Evolutionary conservation across 768 basidiomycete species (phyloP).

Genomic region (Gyrodon lividus): DNA sequence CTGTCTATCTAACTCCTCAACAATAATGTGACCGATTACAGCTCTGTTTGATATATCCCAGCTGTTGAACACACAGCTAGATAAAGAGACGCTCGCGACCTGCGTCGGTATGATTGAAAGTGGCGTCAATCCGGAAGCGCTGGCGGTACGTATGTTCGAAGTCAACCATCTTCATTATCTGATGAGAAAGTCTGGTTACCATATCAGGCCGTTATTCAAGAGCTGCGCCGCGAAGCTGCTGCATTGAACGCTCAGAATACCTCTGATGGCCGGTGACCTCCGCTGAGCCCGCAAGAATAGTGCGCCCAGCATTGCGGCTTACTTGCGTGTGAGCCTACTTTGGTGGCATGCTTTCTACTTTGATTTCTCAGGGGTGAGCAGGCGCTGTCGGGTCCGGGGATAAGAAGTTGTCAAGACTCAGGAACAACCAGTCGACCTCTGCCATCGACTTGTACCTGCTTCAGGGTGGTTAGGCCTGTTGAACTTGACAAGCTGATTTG

Average conservation of each 20-base stretch:
- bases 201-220: slow-evolving; percentile 83
- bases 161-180: not conserved
- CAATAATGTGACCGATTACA: slow-evolving; percentile 29
- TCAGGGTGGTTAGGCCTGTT: slow-evolving; percentile 3
- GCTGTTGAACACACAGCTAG: slow-evolving; percentile 80
- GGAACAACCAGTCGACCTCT: not conserved
- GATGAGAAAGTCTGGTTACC: not conserved
- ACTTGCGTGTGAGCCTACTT: not conserved
- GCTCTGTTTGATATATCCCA: slow-evolving; percentile 88
- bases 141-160: slow-evolving; percentile 66
- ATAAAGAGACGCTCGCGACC: slow-evolving; percentile 89
- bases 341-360: not conserved
- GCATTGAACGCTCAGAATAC: slow-evolving; percentile 31
- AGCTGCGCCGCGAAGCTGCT: slow-evolving; percentile 71
- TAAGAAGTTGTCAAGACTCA: not conserved
- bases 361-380: not conserved
- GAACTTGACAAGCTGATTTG: slow-evolving; percentile 19
- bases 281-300: not conserved
- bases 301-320: not conserved
- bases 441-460: slow-evolving; percentile 18
- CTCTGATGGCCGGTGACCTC: slow-evolving; percentile 26
- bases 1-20: not conserved
- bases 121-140: slow-evolving; percentile 88
- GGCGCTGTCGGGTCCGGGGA: not conserved
- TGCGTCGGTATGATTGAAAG: slow-evolving; percentile 92